A percentile compares a stretch with the other conserved stretches of the same genome.
phyloP scores from a whole-genome alignment of 1,284 basidiomycete genomes.

The Microbotryum scabiosae region DNA sequence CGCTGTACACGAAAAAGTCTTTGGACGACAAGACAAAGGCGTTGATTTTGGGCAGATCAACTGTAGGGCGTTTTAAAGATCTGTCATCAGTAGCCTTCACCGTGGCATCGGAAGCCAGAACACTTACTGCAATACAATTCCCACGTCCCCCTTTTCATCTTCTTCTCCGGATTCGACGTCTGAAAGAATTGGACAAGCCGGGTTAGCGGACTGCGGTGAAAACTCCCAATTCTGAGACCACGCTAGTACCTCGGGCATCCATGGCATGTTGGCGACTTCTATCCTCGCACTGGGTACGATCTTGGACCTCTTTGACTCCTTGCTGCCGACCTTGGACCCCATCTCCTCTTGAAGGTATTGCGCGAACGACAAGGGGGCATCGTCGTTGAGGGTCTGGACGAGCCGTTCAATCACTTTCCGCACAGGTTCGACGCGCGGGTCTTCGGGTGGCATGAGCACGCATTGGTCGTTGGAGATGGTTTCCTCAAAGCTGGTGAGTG shows the following conservation, averaged over 20 bases:
- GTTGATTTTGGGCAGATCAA: conserved; percentile 44
- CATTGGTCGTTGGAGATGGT: conserved; percentile 42
- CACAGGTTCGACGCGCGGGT: conserved; percentile 41
- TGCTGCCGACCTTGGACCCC: conserved; percentile 20
- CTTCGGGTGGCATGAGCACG: conserved; percentile 40
- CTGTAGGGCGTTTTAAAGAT: conserved; percentile 27
- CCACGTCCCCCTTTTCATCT: conserved; percentile 44
- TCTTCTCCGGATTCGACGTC: conserved; percentile 45
- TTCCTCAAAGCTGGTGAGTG: conserved; percentile 32
- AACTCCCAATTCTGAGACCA: neutral
- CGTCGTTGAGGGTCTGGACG: conserved; percentile 39
- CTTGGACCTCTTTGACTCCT: conserved; percentile 26
- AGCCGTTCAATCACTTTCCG: conserved; percentile 34
- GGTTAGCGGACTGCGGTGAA: conserved; percentile 19
- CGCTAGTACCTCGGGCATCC: conserved; percentile 22
- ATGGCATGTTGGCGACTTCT: conserved; percentile 39
- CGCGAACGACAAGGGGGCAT: conserved; percentile 41
- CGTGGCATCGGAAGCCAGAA: too few relatives aligned
- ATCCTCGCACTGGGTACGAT: conserved; percentile 40
- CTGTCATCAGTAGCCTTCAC: too few relatives aligned
- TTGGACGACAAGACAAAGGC: conserved; percentile 47
- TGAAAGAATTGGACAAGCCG: conserved; percentile 30
- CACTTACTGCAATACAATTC: conserved; percentile 38
- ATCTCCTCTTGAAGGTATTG: conserved; percentile 37
- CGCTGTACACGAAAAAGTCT: conserved; percentile 48